Evolutionary conservation across 768 basidiomycete species (phyloP), one percentile per base, ranked within the genome.

Genomic region (Nidularia pulvinata): DNA sequence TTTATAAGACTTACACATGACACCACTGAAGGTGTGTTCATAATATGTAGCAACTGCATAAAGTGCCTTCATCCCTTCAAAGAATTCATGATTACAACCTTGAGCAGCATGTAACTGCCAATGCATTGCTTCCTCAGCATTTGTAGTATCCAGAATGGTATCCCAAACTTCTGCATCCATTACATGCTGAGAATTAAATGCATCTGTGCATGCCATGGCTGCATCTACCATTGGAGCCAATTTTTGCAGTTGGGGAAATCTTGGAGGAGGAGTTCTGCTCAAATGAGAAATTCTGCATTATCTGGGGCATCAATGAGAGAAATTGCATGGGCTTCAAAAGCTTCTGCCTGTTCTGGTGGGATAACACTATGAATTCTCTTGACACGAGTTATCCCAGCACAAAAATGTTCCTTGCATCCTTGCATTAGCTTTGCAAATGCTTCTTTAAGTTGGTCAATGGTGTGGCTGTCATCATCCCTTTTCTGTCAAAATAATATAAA

Each of bases 191-290:
- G 60, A 59, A 11, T 22, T 32, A 57, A 61, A 3, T 73, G 51
- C 67, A 72, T 71, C 3, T 51, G 34, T 2, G 72, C 68, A 57
- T 65, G 64, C 0, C 51, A 44, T 7, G 49, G 47, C 0, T 63
- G 57, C 19, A 61, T 36, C 71, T 69, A 76, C 73, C 73, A 76
- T 1, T 55, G 36, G 25, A 73, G 48, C 72, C 73, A 74, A 5
- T 32, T 10, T 25, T 51, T 32, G 13, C 55, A 50, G 22, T 51
- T 30, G 6, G 67, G 65, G 50, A 65, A 67, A 35, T 64, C 59
- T 1, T 48, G 34, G 4, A 65, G 49, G 16, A 69, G 46, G 0
- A 32, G 32, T 6, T 33, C 37, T 4, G 55, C 57, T 2, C 44
- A 36, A 0, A 4, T 0, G 1, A 36, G 22, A 51, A 69, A 64